Evolutionary conservation across 129 eudicot species (phyloP), one percentile per base, ranked within the genome.

Genomic region (Scalesia atractyloides): DNA sequence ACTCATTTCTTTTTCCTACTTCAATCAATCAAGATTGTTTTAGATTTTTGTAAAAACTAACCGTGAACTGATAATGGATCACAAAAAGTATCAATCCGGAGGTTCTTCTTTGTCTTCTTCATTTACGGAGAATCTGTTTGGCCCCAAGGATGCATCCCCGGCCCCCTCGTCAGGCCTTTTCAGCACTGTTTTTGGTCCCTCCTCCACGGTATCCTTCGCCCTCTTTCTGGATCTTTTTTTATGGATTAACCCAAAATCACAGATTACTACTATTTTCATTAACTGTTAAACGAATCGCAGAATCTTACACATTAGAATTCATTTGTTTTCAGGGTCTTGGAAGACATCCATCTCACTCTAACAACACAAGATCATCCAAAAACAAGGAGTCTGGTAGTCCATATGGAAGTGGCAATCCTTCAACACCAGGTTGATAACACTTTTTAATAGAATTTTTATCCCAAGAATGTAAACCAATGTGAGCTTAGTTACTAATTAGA

Each of bases 101-200:
- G 72, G 50, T 51, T 46, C 76, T 2, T 81, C 96, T 3, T 57
- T 16, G 36, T 58, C 61, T 20, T 54, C 33, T 16, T 84, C 89
- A 33, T 83, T 87, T 52, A 80, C 94, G 19, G 74, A 59, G 66
- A 95, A 92, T 75, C 87, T 92, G 19, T 92, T 92, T 72, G 96
- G 96, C 73, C 98, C 98, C 7, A 89, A 89, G 76, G 86, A 83
- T 51, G 49, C 87, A 1, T 51, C 82, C 85, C 43, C 79, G 81
- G 4, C 78, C 11, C 1, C 66, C 36, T 73, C 96, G 26, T 48
- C 89, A 11, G 79, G 85, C 46, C 73, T 83, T 60, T 92, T 92
- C 60, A 85, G 79, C 75, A 78, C 95, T 19, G 90, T 89, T 76
- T 92, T 92, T 69, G 96, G 95, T 7, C 95, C 95, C 11, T 48